Percentiles rank a stretch among this genome's conserved stretches.
These are phyloP conservation scores for Paecilomyces sp. DNA, from an alignment of 2,329 filamentous ascomycete species.

Conservation along the genomic window DNA sequence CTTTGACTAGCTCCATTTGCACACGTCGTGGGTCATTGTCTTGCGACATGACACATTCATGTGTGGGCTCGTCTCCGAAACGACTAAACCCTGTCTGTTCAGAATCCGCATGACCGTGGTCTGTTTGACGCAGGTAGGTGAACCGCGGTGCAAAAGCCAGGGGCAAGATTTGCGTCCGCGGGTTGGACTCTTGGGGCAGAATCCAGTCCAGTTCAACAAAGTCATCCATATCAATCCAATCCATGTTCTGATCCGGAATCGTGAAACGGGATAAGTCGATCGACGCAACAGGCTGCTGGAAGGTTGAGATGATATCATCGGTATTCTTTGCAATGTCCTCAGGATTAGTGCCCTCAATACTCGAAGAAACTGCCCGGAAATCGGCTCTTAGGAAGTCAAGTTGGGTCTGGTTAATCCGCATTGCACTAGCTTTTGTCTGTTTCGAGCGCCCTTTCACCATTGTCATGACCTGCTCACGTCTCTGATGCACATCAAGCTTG, in stretches of 20 bases:
- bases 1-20: slow-evolving; percentile 76
- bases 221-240: slow-evolving; percentile 99
- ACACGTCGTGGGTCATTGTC: slow-evolving; percentile 83
- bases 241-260: slow-evolving; percentile 90
- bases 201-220: slow-evolving; percentile 98
- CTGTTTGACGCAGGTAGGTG: slow-evolving; percentile 95
- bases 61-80: slow-evolving; percentile 89
- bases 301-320: slow-evolving; percentile 54
- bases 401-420: slow-evolving; percentile 93
- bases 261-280: slow-evolving; percentile 76
- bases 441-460: slow-evolving; percentile 69
- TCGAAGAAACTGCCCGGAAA: slow-evolving; percentile 86
- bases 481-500: slow-evolving; percentile 92
- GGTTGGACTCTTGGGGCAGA: slow-evolving; percentile 78
- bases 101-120: slow-evolving; percentile 68
- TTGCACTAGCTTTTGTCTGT: slow-evolving; percentile 76
- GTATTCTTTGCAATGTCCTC: slow-evolving; percentile 59
- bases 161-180: slow-evolving; percentile 88
- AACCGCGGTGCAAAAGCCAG: slow-evolving; percentile 89
- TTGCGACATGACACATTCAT: slow-evolving; percentile 90
- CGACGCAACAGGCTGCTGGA: slow-evolving; percentile 45
- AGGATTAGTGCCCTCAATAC: slow-evolving; percentile 70
- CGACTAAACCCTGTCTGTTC: slow-evolving; percentile 76
- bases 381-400: slow-evolving; percentile 88
- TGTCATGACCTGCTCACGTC: slow-evolving; percentile 84